Evolutionary conservation across 2,329 filamentous ascomycete species (phyloP).

Genomic region (Penicillium sp.): DNA sequence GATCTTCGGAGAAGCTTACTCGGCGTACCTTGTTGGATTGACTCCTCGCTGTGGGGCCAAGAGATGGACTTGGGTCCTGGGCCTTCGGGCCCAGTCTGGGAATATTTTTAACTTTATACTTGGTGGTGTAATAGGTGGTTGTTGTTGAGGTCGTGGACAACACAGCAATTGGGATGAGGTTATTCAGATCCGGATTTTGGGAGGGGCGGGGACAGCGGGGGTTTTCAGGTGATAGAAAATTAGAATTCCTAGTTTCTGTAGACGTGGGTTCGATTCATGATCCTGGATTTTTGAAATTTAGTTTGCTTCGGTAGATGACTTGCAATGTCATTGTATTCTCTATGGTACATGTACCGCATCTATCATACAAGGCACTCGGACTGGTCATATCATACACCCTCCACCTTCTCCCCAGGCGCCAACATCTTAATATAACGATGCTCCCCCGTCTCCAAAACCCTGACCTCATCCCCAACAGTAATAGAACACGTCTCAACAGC

Average conservation of each 20-base stretch:
- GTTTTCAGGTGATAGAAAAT: neutral
- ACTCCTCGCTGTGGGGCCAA: slow-evolving; percentile 1
- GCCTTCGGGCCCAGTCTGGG: neutral
- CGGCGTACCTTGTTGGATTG: neutral
- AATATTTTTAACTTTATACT: neutral
- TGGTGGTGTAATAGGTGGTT: neutral
- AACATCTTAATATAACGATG: slow-evolving; percentile 51
- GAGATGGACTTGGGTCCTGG: neutral
- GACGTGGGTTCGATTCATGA: neutral
- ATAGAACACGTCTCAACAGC: slow-evolving; percentile 38
- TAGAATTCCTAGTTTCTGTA: neutral
- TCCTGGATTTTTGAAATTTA: neutral
- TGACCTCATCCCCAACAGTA: slow-evolving; percentile 44
- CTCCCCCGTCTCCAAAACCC: slow-evolving; percentile 47
- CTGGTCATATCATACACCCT: slow-evolving; percentile 28
- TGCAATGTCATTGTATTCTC: neutral
- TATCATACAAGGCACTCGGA: neutral
- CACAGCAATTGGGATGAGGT: neutral
- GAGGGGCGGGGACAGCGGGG: neutral
- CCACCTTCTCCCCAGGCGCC: slow-evolving; percentile 37
- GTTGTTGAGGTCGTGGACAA: neutral
- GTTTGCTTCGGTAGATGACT: neutral
- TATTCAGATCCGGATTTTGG: neutral
- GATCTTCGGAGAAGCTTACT: neutral
- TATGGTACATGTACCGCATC: neutral